phyloP scores from a whole-genome alignment of 345 rosid genomes.

The Citrus mangshanensis region DNA sequence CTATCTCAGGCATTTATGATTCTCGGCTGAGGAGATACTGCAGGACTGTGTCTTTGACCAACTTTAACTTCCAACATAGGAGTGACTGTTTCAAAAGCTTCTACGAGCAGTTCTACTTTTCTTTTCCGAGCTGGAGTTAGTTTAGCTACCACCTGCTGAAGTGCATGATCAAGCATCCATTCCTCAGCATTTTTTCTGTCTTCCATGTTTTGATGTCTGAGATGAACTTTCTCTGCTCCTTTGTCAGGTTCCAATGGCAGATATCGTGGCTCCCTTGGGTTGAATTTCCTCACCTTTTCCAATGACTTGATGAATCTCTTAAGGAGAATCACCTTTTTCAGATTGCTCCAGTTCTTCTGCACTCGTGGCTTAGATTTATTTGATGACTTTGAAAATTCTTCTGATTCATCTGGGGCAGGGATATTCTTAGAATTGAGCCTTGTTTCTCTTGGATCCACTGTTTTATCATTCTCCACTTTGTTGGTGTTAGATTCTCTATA shows the following conservation, averaged over 20 bases:
- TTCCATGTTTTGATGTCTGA: constrained; percentile 59
- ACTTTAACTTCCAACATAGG: constrained; percentile 40
- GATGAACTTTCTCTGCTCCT: constrained; percentile 62
- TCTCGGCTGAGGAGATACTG: constrained; percentile 23
- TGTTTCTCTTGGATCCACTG: constrained; percentile 11
- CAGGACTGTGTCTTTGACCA: constrained; percentile 7
- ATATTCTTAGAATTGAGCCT: constrained; percentile 1
- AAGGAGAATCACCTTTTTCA: constrained; percentile 65
- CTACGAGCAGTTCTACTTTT: constrained; percentile 75
- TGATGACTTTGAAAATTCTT: constrained; percentile 18
- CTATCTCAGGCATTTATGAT: constrained; percentile 1
- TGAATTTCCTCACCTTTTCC: constrained; percentile 60
- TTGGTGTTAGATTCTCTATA: constrained; percentile 20
- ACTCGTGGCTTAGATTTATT: constrained; percentile 28
- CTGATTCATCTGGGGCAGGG: constrained; percentile 12
- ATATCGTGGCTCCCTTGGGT: constrained; percentile 44
- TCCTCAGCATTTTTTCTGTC: constrained; percentile 69
- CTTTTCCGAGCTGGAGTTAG: constrained; percentile 78
- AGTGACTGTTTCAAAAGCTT: constrained; percentile 82
- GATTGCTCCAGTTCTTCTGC: constrained; percentile 67
- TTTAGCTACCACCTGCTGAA: constrained; percentile 71
- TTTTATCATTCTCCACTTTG: constrained; percentile 16
- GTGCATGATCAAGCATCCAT: constrained; percentile 90
- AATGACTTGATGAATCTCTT: constrained; percentile 74
- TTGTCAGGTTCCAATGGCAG: constrained; percentile 36